Evolutionary conservation across 441 rosid species (phyloP), one percentile per base, ranked within the genome.

Genomic region (Bruguiera hainesii): DNA sequence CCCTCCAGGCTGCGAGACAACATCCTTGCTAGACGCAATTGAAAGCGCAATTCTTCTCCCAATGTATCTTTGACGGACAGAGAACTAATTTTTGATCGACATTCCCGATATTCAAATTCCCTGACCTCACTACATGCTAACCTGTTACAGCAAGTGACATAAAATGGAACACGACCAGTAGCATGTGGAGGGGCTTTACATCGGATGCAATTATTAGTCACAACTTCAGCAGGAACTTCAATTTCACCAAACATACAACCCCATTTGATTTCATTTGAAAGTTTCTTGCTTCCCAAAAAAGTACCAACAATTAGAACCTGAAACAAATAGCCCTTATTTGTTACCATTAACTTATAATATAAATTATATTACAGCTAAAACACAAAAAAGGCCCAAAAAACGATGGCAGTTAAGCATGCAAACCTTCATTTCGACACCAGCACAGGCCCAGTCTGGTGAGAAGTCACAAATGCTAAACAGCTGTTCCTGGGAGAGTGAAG

Each of bases 171-270:
- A 63, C 75, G 69, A 55, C 90, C 91, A 20, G 84, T 63, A 70
- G 75, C 73, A 77, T 84, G 91, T 21, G 60, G 63, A 61, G 95
- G 95, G 56, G 83, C 83, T 56, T 75, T 77, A 78, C 95, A 89
- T 62, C 85, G 75, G 37, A 89, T 77, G 39, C 77, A 79, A 73
- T 73, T 76, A 60, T 76, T 65, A 29, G 80, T 72, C 74, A 89
- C 60, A 73, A 86, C 83, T 69, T 89, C 91, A 60, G 90, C 89
- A 56, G 84, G 53, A 61, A 89, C 91, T 79, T 86, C 95, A 67
- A 83, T 75, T 75, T 85, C 91, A 31, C 91, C 95, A 68, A 89
- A 89, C 95, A 89, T 89, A 70, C 91, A 86, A 59, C 85, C 77
- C 90, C 87, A 89, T 39, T 73, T 83, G 21, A 72, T 69, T 62